phyloP scores from a whole-genome alignment of 441 rosid genomes.

The Croton setiger region DNA sequence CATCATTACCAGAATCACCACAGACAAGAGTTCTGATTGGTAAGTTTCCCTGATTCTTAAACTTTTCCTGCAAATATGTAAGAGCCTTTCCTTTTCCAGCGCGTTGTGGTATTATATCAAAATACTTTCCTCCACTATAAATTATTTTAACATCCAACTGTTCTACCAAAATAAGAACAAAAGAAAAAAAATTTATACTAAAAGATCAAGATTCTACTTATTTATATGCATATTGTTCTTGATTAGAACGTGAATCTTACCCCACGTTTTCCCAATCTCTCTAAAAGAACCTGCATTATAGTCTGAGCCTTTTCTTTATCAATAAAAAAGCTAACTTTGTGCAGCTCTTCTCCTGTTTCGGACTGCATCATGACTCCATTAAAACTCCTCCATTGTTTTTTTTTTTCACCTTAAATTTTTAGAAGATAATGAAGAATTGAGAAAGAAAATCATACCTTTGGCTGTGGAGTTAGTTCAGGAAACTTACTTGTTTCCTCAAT shows the following conservation, averaged over 20 bases:
- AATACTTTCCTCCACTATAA: slow-evolving; percentile 95
- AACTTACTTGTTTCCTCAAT: slow-evolving; percentile 72
- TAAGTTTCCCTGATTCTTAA: slow-evolving; percentile 59
- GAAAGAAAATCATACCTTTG: slow-evolving; percentile 40
- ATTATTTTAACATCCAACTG: slow-evolving; percentile 94
- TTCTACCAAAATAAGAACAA: not conserved
- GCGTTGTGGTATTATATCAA: slow-evolving; percentile 93
- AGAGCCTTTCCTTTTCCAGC: slow-evolving; percentile 99
- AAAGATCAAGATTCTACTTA: too few species aligned
- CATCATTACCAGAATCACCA: slow-evolving; percentile 98
- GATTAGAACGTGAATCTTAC: slow-evolving; percentile 37
- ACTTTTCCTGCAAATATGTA: slow-evolving; percentile 75
- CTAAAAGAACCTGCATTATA: slow-evolving; percentile 51
- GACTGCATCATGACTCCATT: slow-evolving; percentile 38
- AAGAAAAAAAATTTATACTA: too few species aligned
- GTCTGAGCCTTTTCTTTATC: slow-evolving; percentile 67
- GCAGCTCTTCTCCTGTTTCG: slow-evolving; percentile 75
- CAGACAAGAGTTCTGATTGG: slow-evolving; percentile 80
- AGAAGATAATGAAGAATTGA: not conserved
- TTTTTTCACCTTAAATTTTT: too few species aligned
- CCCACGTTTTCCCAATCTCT: slow-evolving; percentile 50
- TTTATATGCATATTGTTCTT: not conserved
- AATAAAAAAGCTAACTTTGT: slow-evolving; percentile 84
- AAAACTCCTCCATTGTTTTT: too few species aligned
- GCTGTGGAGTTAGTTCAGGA: slow-evolving; percentile 63